phyloP scores from a whole-genome alignment of 208 protist species.

The Crithidia fasciculata region DNA sequence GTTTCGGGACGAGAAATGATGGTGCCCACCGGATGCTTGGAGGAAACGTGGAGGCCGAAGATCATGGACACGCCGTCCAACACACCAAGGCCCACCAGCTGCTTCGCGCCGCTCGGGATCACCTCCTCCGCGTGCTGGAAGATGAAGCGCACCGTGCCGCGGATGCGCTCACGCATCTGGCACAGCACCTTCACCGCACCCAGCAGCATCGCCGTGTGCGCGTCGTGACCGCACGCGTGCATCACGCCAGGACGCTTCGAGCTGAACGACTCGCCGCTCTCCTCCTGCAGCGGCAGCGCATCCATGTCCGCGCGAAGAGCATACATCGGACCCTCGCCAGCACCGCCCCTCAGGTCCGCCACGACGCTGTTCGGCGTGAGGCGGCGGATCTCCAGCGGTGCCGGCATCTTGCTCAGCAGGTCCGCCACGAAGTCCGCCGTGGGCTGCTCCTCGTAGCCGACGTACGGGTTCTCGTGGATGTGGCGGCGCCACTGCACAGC shows the following conservation, averaged over 20 bases:
- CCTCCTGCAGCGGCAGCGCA: conserved; percentile 64
- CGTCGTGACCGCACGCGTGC: conserved; percentile 74
- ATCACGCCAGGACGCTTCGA: conserved; percentile 61
- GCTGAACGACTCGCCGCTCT: conserved; percentile 52
- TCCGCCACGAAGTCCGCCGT: conserved; percentile 75
- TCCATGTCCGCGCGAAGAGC: conserved; percentile 72
- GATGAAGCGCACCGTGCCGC: conserved; percentile 74
- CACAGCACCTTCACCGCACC: conserved; percentile 64
- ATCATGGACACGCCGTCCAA: conserved; percentile 65
- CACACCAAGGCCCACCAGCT: conserved; percentile 53
- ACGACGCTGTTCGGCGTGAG: conserved; percentile 58
- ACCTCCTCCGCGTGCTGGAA: conserved; percentile 84
- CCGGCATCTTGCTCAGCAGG: conserved; percentile 48
- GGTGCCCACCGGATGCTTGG: conserved; percentile 23
- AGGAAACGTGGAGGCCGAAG: conserved; percentile 56
- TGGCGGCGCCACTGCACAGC: conserved; percentile 76
- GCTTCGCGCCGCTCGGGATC: conserved; percentile 56
- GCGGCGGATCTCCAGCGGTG: conserved; percentile 52
- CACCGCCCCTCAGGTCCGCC: conserved; percentile 62
- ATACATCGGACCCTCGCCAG: conserved; percentile 51
- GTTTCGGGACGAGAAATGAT: conserved; percentile 35
- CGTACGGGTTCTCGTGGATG: conserved; percentile 67
- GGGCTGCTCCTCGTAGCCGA: conserved; percentile 65
- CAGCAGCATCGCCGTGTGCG: conserved; percentile 72
- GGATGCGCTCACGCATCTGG: conserved; percentile 46